phyloP scores from a whole-genome alignment of 306 rosid genomes.

The Quillaja saponaria region DNA sequence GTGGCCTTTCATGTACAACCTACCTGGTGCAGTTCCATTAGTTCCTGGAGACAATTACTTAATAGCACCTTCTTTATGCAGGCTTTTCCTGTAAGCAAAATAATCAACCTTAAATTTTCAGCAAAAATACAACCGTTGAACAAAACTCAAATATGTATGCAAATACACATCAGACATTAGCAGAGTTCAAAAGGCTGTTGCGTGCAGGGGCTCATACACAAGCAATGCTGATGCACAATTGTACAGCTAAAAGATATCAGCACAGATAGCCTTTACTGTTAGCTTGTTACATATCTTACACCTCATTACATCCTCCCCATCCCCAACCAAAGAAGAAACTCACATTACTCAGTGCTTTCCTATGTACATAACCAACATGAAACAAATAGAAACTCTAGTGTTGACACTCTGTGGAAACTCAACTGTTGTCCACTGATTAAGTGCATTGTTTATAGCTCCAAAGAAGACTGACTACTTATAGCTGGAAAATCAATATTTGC shows the following conservation, averaged over 20 bases:
- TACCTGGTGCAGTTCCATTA: slow-evolving; percentile 99
- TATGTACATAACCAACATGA: background rate
- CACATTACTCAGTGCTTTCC: slow-evolving; percentile 1
- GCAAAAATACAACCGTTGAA: slow-evolving; percentile 12
- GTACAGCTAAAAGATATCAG: background rate
- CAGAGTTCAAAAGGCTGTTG: background rate
- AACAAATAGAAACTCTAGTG: no score
- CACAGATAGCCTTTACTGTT: background rate
- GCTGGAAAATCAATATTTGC: background rate
- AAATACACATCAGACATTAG: background rate
- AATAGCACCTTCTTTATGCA: slow-evolving; percentile 97
- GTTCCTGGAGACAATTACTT: slow-evolving; percentile 96
- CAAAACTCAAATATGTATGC: background rate
- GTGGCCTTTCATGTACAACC: slow-evolving; percentile 4
- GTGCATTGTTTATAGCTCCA: no score
- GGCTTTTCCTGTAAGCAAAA: slow-evolving; percentile 68
- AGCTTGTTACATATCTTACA: background rate
- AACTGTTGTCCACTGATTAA: no score
- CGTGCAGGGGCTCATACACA: background rate
- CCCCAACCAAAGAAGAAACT: background rate
- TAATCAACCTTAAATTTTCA: background rate
- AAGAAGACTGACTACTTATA: no score
- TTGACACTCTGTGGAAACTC: no score
- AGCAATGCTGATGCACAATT: background rate
- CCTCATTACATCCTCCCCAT: background rate